A percentile compares a stretch with the other conserved stretches of the same genome.
Conservation (phyloP, 441 rosid species). For the Mallotus repandus region DNA sequence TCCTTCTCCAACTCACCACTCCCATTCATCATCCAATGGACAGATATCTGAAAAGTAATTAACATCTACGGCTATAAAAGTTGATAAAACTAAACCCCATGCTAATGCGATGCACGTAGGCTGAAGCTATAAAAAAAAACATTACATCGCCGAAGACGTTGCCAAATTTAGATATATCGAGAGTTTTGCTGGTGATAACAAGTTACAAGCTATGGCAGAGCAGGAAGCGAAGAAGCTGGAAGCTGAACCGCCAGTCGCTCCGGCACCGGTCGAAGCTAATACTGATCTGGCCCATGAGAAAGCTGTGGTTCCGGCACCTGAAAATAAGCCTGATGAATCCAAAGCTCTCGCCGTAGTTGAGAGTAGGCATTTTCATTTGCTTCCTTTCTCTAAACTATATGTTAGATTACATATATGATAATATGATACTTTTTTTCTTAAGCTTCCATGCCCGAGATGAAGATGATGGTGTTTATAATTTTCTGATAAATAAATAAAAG, state of each 20-base stretch:
- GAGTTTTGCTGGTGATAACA: neutral
- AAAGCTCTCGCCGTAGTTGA: conserved; percentile 58
- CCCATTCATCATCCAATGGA: conserved; percentile 19
- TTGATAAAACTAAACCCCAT: neutral
- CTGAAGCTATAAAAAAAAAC: conserved; percentile 19
- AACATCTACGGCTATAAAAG: conserved; percentile 16
- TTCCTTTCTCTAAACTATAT: conserved; percentile 2
- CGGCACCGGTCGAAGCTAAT: conserved; percentile 25
- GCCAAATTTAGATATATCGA: conserved; percentile 10
- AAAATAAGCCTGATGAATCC: conserved; percentile 42
- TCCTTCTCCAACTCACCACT: neutral
- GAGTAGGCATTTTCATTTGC: conserved; percentile 33
- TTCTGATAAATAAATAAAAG: neutral
- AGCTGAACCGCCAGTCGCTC: conserved; percentile 29
- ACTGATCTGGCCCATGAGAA: conserved; percentile 6
- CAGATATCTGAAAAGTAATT: neutral
- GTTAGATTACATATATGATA: neutral
- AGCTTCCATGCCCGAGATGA: too few species aligned
- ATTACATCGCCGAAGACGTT: neutral
- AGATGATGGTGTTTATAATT: neutral
- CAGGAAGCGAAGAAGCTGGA: conserved; percentile 34
- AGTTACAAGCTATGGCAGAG: conserved; percentile 30
- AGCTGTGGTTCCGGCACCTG: conserved; percentile 19
- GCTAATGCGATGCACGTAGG: conserved; percentile 6
- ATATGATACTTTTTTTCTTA: neutral